Evolutionary conservation across 2,329 filamentous ascomycete species (phyloP), one percentile per base, ranked within the genome.

Genomic region (Monosporascus sp.): DNA sequence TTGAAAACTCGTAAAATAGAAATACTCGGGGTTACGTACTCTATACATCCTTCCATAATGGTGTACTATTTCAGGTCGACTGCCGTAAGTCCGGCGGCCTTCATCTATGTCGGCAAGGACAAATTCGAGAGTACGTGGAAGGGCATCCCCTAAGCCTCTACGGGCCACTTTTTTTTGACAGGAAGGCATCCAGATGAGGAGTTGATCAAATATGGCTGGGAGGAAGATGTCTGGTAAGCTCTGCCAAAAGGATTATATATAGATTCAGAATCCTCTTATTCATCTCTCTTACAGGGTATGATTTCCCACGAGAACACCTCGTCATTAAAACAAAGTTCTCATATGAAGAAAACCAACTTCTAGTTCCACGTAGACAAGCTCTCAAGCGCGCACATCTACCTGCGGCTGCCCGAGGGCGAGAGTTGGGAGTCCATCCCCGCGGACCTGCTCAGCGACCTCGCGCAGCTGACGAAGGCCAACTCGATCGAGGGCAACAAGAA

Each of bases 401-500:
- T 99, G 36, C 88, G 94, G 36, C 80, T 97, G 61, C 79, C 77
- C 17, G 86, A 93, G 44, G 87, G 85, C 54, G 84, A 94, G 61
- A 78, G 82, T 41, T 99, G 94, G 94, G 91, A 97, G 49, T 73
- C 79, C 44, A 90, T 99, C 55, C 85, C 90, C 0, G 68, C 84
- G 56, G 82, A 83, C 3, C 79, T 99, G 27, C 69, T 99, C 55
- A 83, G 80, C 60, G 94, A 99, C 72, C 91, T 94, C 64, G 94
- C 90, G n/a, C 94, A 99, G 72, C 79, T 99, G 64, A 99, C 94
- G 53, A 99, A 99, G 75, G 94, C 94, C 58, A 99, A 99, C 75
- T 97, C 91, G 54, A 99, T 99, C 64, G 94, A 99, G 77, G 94
- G 94, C 59, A 99, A 99, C 78, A 99, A 99, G 74, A 97, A 97